phyloP scores from a whole-genome alignment of 1,284 basidiomycete genomes.

The Leccinum ponderosum region DNA sequence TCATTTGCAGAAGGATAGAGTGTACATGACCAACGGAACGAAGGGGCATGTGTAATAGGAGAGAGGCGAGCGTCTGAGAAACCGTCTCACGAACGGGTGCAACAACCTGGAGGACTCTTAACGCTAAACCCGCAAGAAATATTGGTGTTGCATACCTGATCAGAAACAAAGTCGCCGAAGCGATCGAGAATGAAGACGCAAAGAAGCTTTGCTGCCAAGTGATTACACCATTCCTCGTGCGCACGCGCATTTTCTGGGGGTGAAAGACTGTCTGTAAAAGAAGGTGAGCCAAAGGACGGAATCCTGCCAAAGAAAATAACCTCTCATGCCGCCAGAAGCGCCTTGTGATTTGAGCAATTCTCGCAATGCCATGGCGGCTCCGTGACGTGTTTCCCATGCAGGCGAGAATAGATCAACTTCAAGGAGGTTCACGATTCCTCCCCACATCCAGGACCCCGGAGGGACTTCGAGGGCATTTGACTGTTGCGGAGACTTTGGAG shows the following conservation, averaged over 20 bases:
- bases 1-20: constrained; percentile 88
- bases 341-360: constrained; percentile 91
- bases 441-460: constrained; percentile 87
- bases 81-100: constrained; percentile 97
- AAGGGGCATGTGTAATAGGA: constrained; percentile 84
- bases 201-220: constrained; percentile 84
- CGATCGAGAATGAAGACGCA: constrained; percentile 95
- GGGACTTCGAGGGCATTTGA: constrained; percentile 72
- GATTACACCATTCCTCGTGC: constrained; percentile 89
- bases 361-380: constrained; percentile 88
- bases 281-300: constrained; percentile 2
- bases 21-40: constrained; percentile 82
- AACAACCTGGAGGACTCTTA: constrained; percentile 61
- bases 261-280: constrained; percentile 46
- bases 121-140: not conserved
- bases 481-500: constrained; percentile 71
- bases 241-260: constrained; percentile 58
- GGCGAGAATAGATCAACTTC: constrained; percentile 86
- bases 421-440: constrained; percentile 79
- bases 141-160: constrained; percentile 57
- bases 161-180: constrained; percentile 97
- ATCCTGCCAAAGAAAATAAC: constrained; percentile 35
- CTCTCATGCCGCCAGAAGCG: constrained; percentile 77
- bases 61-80: constrained; percentile 90
- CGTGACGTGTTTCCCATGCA: constrained; percentile 94